Evolutionary conservation across 257 asterid genomes (phyloP).

Genomic region (Rubia yunnanensis): DNA sequence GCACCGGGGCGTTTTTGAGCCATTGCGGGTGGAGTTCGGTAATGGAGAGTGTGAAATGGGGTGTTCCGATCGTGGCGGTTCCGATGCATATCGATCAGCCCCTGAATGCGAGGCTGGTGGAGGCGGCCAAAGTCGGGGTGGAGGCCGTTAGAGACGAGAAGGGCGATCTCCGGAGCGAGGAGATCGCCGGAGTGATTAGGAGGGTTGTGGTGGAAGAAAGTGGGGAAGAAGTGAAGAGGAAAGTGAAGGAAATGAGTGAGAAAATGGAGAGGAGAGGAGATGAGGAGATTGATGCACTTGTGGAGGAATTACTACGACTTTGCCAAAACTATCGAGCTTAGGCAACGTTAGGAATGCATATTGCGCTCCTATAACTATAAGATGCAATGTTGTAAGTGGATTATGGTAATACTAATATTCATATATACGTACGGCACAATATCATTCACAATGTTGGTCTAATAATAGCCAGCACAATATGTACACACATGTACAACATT

Average conservation of each 20-base stretch:
- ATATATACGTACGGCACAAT: neutral
- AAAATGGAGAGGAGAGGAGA: constrained; percentile 12
- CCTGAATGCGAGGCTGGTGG: constrained; percentile 19
- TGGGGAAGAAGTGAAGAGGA: constrained; percentile 18
- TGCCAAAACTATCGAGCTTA: neutral
- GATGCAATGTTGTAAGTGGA: neutral
- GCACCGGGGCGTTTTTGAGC: constrained; percentile 20
- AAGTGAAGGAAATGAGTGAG: constrained; percentile 12
- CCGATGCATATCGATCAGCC: constrained; percentile 29
- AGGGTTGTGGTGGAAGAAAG: constrained; percentile 20
- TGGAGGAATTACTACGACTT: constrained; percentile 9
- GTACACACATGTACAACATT: too few species aligned
- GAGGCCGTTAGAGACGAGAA: constrained; percentile 17
- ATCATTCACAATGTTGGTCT: neutral
- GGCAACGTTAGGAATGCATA: neutral
- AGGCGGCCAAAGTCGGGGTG: constrained; percentile 17
- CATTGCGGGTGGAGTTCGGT: constrained; percentile 27
- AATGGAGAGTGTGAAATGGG: constrained; percentile 18
- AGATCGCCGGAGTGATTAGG: constrained; percentile 10
- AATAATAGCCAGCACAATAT: neutral
- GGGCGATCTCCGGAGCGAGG: constrained; percentile 14
- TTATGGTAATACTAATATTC: neutral
- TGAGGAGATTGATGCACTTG: constrained; percentile 15
- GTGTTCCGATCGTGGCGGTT: constrained; percentile 22
- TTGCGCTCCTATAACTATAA: neutral